phyloP scores from a whole-genome alignment of 2,329 filamentous ascomycete species.

The Aspergillus awamori region DNA sequence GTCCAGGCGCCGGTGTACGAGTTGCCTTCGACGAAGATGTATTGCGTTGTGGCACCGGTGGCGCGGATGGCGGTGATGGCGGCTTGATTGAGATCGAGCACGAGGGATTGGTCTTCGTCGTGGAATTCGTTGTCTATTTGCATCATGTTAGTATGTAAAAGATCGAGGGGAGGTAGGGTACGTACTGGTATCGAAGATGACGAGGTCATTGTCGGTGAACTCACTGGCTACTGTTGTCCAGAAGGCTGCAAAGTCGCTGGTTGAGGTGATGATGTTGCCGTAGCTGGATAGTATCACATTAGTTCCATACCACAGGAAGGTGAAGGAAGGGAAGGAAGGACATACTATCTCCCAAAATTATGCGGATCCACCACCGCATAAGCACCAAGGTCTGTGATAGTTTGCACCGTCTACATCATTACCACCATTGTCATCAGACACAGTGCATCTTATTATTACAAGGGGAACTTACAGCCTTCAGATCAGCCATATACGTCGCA shows the following conservation, averaged over 20 bases:
- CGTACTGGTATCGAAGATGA: slow-evolving; percentile 64
- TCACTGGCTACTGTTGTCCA: slow-evolving; percentile 59
- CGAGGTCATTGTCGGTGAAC: slow-evolving; percentile 57
- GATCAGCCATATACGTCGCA: slow-evolving; percentile 46
- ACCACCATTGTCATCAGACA: background rate
- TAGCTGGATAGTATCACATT: slow-evolving; percentile 5
- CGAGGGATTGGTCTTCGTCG: slow-evolving; percentile 62
- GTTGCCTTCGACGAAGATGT: slow-evolving; percentile 63
- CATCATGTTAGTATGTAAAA: slow-evolving; percentile 4
- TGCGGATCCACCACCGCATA: slow-evolving; percentile 63
- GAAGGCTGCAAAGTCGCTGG: slow-evolving; percentile 58
- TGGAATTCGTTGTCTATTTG: slow-evolving; percentile 64
- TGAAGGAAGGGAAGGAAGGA: background rate
- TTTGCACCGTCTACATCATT: slow-evolving; percentile 34
- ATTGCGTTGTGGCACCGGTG: slow-evolving; percentile 59
- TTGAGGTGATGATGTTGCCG: slow-evolving; percentile 40
- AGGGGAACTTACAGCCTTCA: slow-evolving; percentile 30
- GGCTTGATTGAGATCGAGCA: slow-evolving; percentile 64
- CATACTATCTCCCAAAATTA: slow-evolving; percentile 56
- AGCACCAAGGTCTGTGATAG: slow-evolving; percentile 50
- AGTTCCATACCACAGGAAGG: background rate
- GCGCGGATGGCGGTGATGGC: slow-evolving; percentile 64
- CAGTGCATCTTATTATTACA: no score
- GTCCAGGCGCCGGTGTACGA: slow-evolving; percentile 52
- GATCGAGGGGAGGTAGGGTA: background rate